These are phyloP conservation scores for Pholiota microspora DNA, from an alignment of 768 basidiomycete species.

Conservation along the genomic window DNA sequence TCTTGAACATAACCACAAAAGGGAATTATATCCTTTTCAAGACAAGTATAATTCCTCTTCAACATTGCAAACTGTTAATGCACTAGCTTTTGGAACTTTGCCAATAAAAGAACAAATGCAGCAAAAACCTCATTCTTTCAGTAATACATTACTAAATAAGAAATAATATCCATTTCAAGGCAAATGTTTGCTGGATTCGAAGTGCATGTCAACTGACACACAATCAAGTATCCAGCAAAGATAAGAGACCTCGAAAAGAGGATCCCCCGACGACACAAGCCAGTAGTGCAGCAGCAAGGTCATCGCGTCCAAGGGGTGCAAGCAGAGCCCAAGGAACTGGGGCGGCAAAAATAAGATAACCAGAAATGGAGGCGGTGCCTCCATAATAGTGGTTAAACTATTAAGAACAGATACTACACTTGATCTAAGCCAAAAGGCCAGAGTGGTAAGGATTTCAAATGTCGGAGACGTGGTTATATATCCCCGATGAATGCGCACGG, in stretches of 20 bases:
- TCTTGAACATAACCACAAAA: too few species aligned
- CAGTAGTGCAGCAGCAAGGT: conserved; percentile 54
- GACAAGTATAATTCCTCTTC: conserved; percentile 6
- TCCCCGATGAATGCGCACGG: conserved; percentile 13
- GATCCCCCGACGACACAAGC: conserved; percentile 68
- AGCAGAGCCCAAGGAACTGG: conserved; percentile 55
- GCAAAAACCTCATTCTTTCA: too few species aligned
- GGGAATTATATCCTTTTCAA: background rate
- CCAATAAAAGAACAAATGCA: too few species aligned
- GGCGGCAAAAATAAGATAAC: conserved; percentile 58
- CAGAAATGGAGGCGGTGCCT: conserved; percentile 51
- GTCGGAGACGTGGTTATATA: conserved; percentile 25
- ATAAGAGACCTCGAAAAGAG: conserved; percentile 24
- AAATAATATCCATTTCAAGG: background rate
- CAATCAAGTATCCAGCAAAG: conserved; percentile 25
- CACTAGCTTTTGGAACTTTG: too few species aligned
- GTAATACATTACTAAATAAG: background rate
- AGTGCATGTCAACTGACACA: conserved; percentile 20
- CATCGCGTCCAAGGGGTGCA: conserved; percentile 53
- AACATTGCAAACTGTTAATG: too few species aligned
- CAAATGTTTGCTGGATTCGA: conserved; percentile 24
- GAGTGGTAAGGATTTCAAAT: conserved; percentile 62
- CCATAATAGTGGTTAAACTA: conserved; percentile 71
- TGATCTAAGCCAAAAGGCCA: conserved; percentile 97
- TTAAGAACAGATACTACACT: conserved; percentile 98